phyloP scores from a whole-genome alignment of 2,329 filamentous ascomycete species.

The Pezizomycotina sp. region DNA sequence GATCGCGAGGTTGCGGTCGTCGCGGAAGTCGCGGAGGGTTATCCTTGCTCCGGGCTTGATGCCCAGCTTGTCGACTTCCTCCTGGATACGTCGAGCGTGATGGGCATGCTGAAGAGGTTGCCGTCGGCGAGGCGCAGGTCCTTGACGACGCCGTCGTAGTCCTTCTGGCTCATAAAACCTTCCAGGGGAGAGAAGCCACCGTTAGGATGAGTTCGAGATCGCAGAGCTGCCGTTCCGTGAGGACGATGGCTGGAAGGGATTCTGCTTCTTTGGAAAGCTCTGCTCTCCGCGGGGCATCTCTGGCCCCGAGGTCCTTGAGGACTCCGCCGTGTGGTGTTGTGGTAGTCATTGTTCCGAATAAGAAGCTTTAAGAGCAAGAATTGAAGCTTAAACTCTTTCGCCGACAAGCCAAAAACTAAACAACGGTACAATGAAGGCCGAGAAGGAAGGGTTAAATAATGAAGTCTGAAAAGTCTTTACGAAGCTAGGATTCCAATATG shows the following conservation, averaged over 20 bases:
- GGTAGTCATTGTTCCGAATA: too few relatives aligned
- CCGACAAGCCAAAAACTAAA: too few relatives aligned
- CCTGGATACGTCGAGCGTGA: constrained; percentile 74
- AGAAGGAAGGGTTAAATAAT: too few relatives aligned
- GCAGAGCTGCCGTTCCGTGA: constrained; percentile 89
- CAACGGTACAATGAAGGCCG: too few relatives aligned
- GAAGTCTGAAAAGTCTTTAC: too few relatives aligned
- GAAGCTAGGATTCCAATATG: too few relatives aligned
- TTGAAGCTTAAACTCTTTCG: too few relatives aligned
- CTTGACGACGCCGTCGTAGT: constrained; percentile 87
- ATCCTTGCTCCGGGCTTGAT: constrained; percentile 68
- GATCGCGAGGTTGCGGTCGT: constrained; percentile 91
- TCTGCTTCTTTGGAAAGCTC: constrained; percentile 74
- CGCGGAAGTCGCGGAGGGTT: constrained; percentile 84
- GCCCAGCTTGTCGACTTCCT: constrained; percentile 55
- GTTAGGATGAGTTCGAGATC: constrained; percentile 95
- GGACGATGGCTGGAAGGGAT: constrained; percentile 62
- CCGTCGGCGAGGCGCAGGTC: constrained; percentile 75
- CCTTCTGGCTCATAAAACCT: constrained; percentile 97
- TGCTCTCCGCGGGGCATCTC: constrained; percentile 68
- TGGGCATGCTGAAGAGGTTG: constrained; percentile 89
- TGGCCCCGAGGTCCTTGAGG: constrained; percentile 93
- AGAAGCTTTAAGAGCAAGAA: too few relatives aligned
- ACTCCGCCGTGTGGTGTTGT: constrained; percentile 65
- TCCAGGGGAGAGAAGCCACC: constrained; percentile 96